A percentile compares a stretch with the other conserved stretches of the same genome.
phyloP scores from a whole-genome alignment of 2,329 filamentous ascomycete genomes.

The Xylariaceae sp. region DNA sequence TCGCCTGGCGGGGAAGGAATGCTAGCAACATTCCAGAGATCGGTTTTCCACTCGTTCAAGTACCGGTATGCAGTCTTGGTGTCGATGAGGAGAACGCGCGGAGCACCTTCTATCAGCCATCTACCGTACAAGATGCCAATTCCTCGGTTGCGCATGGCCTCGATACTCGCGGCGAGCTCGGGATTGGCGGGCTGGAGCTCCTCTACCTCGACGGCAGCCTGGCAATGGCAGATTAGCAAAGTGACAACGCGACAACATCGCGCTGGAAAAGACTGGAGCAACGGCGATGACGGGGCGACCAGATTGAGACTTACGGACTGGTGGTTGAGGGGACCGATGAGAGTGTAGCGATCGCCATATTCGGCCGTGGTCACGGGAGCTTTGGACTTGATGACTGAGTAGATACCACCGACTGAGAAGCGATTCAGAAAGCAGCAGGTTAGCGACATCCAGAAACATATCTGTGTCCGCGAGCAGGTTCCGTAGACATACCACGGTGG shows the following conservation, averaged over 20 bases:
- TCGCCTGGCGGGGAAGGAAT: constrained; percentile 92
- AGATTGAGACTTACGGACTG: constrained; percentile 60
- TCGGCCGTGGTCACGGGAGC: constrained; percentile 95
- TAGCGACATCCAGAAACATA: background rate
- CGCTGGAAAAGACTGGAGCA: background rate
- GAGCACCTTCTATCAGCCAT: constrained; percentile 96
- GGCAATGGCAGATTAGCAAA: constrained; percentile 4
- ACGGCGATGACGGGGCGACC: background rate
- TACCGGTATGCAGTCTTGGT: constrained; percentile 88
- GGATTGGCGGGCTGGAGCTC: constrained; percentile 78
- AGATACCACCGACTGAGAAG: constrained; percentile 83
- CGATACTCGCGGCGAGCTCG: constrained; percentile 74
- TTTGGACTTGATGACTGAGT: constrained; percentile 98
- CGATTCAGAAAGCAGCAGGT: constrained; percentile 20
- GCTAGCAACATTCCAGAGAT: constrained; percentile 86
- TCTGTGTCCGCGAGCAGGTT: background rate
- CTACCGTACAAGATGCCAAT: constrained; percentile 87
- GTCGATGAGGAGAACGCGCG: constrained; percentile 88
- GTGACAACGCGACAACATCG: background rate
- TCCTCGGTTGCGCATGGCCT: constrained; percentile 87
- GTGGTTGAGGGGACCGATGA: constrained; percentile 91
- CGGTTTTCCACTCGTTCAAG: constrained; percentile 93
- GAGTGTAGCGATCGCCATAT: constrained; percentile 95
- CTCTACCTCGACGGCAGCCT: constrained; percentile 98
- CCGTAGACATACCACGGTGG: constrained; percentile 67